Conservation (phyloP, 73 alveolate species). For the Tetrahymena borealis region DNA sequence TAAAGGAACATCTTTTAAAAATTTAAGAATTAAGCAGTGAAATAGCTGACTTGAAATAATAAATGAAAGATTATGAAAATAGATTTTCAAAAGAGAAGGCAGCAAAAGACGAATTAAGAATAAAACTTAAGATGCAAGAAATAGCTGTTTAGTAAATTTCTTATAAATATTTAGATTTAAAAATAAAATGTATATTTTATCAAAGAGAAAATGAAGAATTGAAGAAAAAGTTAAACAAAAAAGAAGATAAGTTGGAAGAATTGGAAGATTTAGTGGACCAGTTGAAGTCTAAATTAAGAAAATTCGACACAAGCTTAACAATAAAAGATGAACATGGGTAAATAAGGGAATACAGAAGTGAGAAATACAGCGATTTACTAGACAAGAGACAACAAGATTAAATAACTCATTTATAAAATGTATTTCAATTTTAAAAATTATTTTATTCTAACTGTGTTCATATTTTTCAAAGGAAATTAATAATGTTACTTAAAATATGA, state of each 20-base stretch:
- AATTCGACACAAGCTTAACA: neutral
- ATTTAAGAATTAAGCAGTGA: neutral
- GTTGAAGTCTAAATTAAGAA: neutral
- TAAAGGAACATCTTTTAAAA: neutral
- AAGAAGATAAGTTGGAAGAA: neutral
- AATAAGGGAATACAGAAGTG: neutral
- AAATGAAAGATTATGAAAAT: neutral
- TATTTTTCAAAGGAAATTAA: neutral
- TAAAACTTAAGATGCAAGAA: neutral
- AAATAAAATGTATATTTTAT: neutral
- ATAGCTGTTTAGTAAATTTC: neutral
- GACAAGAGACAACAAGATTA: neutral
- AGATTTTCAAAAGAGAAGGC: neutral
- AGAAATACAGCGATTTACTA: neutral
- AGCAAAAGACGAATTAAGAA: neutral
- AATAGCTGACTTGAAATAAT: neutral
- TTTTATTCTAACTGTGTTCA: neutral
- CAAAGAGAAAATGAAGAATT: neutral
- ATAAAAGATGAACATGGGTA: neutral
- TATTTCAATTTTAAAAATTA: neutral
- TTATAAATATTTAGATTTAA: neutral
- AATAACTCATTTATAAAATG: neutral
- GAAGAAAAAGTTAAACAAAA: neutral
- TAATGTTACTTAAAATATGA: neutral
- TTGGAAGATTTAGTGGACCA: neutral